A percentile compares a stretch with the other conserved stretches of the same genome.
Conservation (phyloP, 129 eudicot genomes). For the Flaveria ramosissima region DNA sequence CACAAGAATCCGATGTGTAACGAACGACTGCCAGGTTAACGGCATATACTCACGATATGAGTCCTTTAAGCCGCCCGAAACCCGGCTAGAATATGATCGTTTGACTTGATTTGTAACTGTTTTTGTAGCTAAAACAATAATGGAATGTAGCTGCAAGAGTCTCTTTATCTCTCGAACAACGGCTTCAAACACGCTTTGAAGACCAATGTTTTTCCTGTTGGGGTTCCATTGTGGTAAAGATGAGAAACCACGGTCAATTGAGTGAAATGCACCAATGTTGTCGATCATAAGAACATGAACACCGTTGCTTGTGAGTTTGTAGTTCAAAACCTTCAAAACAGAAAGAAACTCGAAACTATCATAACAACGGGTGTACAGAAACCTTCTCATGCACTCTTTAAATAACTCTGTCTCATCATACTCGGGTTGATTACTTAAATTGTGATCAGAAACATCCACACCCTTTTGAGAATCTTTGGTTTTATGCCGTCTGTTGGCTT, state of each 20-base stretch:
- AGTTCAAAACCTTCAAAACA: conserved; percentile 69
- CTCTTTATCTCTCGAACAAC: conserved; percentile 69
- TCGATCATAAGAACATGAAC: conserved; percentile 74
- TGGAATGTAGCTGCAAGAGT: conserved; percentile 57
- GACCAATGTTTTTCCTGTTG: conserved; percentile 63
- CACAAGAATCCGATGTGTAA: conserved; percentile 68
- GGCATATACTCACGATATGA: conserved; percentile 84
- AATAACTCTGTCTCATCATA: conserved; percentile 50
- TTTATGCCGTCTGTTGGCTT: conserved; percentile 35
- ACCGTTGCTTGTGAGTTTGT: conserved; percentile 45
- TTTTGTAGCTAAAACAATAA: conserved; percentile 84
- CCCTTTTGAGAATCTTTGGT: conserved; percentile 6
- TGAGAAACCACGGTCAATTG: conserved; percentile 76
- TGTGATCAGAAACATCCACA: conserved; percentile 10
- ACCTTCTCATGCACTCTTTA: conserved; percentile 63
- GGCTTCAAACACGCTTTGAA: conserved; percentile 66
- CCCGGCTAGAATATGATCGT: conserved; percentile 47
- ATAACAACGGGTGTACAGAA: conserved; percentile 72
- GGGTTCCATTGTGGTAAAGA: conserved; percentile 51
- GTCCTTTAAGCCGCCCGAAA: conserved; percentile 30
- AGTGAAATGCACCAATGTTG: conserved; percentile 84
- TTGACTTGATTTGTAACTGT: conserved; percentile 54
- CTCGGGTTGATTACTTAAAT: conserved; percentile 27
- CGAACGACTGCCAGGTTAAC: conserved; percentile 84
- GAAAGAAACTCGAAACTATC: conserved; percentile 81